These are phyloP conservation scores for Wickerhamomyces sp. DNA, from an alignment of 1,139 yeast species.

Conservation along the genomic window DNA sequence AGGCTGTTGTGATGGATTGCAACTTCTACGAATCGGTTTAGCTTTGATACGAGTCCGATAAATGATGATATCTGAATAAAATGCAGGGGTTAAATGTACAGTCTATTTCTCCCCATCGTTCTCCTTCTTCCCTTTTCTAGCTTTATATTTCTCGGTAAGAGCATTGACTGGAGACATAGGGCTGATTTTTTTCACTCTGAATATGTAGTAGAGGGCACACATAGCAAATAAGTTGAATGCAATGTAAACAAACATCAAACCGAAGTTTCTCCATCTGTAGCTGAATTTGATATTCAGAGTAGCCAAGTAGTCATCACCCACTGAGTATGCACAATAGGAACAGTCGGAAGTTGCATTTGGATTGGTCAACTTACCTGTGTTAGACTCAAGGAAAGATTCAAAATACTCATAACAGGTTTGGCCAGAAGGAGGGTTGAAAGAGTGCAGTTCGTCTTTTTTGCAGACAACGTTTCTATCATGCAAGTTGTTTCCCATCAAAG, in stretches of 20 bases:
- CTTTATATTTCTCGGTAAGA: background rate
- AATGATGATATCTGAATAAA: too few species aligned
- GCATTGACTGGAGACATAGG: slow-evolving; percentile 1
- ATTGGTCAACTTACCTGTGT: slow-evolving; percentile 48
- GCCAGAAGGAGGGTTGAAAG: slow-evolving; percentile 53
- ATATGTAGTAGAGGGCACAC: slow-evolving; percentile 37
- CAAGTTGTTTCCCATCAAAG: slow-evolving; percentile 45
- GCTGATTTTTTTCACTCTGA: slow-evolving; percentile 18
- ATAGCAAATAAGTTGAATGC: slow-evolving; percentile 47
- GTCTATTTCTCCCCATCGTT: slow-evolving; percentile 12
- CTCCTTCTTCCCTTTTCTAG: background rate
- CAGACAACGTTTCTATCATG: slow-evolving; percentile 56
- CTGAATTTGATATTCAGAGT: slow-evolving; percentile 40
- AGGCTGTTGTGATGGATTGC: too few species aligned
- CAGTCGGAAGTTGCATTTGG: slow-evolving; percentile 51
- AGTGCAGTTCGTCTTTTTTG: slow-evolving; percentile 42
- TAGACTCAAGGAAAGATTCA: slow-evolving; percentile 25
- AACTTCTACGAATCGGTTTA: too few species aligned
- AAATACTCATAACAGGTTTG: slow-evolving; percentile 56
- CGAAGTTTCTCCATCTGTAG: slow-evolving; percentile 63
- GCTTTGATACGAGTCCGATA: too few species aligned
- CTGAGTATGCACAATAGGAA: slow-evolving; percentile 49
- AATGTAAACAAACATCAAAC: slow-evolving; percentile 53
- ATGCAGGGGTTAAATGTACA: too few species aligned
- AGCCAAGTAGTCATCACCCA: slow-evolving; percentile 50